Base-by-base conservation (phyloP, 352 stramenopile species). In the Phytophthora constricta region DNA sequence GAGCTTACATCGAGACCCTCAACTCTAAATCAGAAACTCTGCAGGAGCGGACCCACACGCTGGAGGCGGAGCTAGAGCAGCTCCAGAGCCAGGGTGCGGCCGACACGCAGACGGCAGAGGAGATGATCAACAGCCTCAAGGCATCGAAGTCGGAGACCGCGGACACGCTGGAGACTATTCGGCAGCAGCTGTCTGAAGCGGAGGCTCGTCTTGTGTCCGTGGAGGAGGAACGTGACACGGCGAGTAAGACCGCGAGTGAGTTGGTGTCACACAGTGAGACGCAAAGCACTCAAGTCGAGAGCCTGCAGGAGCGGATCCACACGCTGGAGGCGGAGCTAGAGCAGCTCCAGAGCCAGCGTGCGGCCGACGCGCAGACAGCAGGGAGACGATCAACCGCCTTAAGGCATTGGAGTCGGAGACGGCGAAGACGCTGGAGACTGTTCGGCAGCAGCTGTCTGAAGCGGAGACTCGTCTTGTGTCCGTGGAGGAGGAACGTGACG, bases 271-370 rank as follows among this genome's bases (percentile, higher is more conserved):
- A 13, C 5, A 47, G 58, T 13, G 17, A 49, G 5, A 41, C 37
- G 13, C 23, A 51, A 3, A 53, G 11, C 3, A 16, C n/a, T 25
- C 19, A 68, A 34, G 10, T 16, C 14, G n/a, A 59, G 23, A 9
- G 1, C 2, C 23, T 59, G 1, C 48, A 66, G 8, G 23, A 59
- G 39, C 57, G 33, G 7, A 66, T 51, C 3, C 25, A 63, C 41
- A 26, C 55, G 19, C 28, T 74, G 42, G 62, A 72, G 27, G 54
- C 37, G 16, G 68, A 80, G 31, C 56, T 75, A 0, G 50, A 79
- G n/a, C 16, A 68, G 48, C 19, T 76, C 28, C 56, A 62, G 25
- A 60, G 34, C 17, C 61, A 75, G 61, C 62, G 48, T 13, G 39
- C 61, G 41, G 47, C 19, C 33, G 68, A 76, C 28, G 39, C 56